A percentile compares a stretch with the other conserved stretches of the same genome.
Evolutionary conservation across 257 asterid genomes (phyloP).

Genomic region (Solanum acaule): DNA sequence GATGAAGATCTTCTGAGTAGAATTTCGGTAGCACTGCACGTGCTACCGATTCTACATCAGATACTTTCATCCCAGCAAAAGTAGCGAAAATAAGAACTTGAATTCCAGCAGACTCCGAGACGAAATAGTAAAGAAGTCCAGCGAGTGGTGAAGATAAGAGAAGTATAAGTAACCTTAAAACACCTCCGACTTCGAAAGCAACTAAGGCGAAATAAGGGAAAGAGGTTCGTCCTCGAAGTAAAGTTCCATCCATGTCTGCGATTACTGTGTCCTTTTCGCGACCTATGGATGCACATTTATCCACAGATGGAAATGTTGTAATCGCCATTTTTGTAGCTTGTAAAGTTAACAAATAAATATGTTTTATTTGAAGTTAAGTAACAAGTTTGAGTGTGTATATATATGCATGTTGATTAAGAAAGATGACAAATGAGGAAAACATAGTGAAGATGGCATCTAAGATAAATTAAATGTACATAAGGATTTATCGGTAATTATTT

Average conservation of each 20-base stretch:
- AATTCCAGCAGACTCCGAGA: constrained; percentile 53
- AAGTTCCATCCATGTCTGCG: constrained; percentile 61
- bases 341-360: background rate
- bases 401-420: background rate
- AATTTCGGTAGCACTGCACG: constrained; percentile 50
- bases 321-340: constrained; percentile 2
- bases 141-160: constrained; percentile 40
- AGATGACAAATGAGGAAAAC: background rate
- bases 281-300: constrained; percentile 35
- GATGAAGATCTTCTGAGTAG: constrained; percentile 38
- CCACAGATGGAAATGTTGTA: constrained; percentile 29
- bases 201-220: constrained; percentile 48
- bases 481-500: too few relatives aligned
- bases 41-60: constrained; percentile 43
- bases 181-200: constrained; percentile 46
- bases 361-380: too few relatives aligned
- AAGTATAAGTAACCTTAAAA: constrained; percentile 34
- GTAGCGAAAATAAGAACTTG: constrained; percentile 36
- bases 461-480: background rate
- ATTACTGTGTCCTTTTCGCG: constrained; percentile 48
- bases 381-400: background rate
- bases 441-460: background rate
- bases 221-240: constrained; percentile 44
- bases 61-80: constrained; percentile 25
- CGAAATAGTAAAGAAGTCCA: constrained; percentile 35